Evolutionary conservation across 441 rosid species (phyloP), one percentile per base, ranked within the genome.

Genomic region (Adansonia grandidieri): DNA sequence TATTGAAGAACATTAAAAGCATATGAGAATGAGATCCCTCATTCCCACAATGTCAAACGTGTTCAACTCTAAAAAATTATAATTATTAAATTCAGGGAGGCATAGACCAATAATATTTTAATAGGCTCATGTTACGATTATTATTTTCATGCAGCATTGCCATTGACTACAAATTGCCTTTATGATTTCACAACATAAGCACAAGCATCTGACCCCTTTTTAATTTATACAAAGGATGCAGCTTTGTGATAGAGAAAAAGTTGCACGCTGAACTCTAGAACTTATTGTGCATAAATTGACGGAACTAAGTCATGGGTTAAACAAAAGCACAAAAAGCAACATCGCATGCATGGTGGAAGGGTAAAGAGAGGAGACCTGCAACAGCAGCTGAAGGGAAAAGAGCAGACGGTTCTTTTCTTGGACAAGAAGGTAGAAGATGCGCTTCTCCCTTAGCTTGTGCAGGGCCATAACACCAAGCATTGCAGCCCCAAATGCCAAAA

Each of bases 401-500:
- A 91, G 88, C 15, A 86, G 82, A 0, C 73, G 77, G 64, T 82
- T 88, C 78, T 87, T 89, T 32, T 91, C 91, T 56, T 85, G 63
- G 71, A 88, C 66, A n/a, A 88, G 82, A 77, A 89, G 88, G 79
- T 77, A 79, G 84, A 84, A 87, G 84, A 86, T 85, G 79, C 95
- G 86, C 61, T 84, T 82, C 79, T 91, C 93, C 67, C 91, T 81
- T 24, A 89, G 83, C 82, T 86, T 89, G 77, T 88, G 95, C 11
- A 88, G 75, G 8, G 81, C 83, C 88, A 86, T 81, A 6, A 89
- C 90, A 4, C 93, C 92, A 11, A 90, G 61, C 69, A 91, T 70
- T 6, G 93, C 91, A 24, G 90, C 89, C 50, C 85, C 90, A 71
- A 91, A 91, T 19, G 92, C 91, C 80, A 89, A 64, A 8, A 91